Evolutionary conservation across 192 early-diverging fungal genomes (phyloP).

Genomic region (Podila epicladia): DNA sequence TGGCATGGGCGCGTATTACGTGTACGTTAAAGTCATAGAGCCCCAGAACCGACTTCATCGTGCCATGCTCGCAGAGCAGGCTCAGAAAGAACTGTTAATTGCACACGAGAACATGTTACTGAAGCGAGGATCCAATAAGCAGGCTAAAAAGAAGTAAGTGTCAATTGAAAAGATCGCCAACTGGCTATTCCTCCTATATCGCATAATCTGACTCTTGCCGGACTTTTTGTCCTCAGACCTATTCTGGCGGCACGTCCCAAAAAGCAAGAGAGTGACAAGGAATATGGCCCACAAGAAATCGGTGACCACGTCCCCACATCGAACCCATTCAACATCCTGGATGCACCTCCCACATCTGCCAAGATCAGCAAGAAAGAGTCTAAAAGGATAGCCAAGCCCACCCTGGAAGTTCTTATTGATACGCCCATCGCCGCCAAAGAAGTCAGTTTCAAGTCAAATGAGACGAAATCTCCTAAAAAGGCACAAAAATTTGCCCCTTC

Average conservation of each 20-base stretch:
- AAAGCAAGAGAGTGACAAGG: slow-evolving; percentile 6
- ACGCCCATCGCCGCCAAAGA: neutral
- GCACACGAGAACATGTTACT: slow-evolving; percentile 2
- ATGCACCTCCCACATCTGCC: neutral
- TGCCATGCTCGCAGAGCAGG: slow-evolving; percentile 13
- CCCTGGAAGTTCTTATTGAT: neutral
- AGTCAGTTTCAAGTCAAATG: neutral
- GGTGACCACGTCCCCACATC: slow-evolving; percentile 7
- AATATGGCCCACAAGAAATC: neutral
- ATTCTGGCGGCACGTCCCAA: slow-evolving; percentile 1
- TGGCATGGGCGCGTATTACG: slow-evolving; percentile 20
- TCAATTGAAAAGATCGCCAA: neutral
- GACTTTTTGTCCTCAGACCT: neutral
- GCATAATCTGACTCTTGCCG: neutral
- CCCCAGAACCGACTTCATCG: slow-evolving; percentile 19
- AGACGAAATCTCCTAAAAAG: neutral
- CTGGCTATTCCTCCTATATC: neutral
- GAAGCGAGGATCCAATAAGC: slow-evolving; percentile 15
- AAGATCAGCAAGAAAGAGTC: neutral
- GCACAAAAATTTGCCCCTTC: neutral
- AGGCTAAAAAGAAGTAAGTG: slow-evolving; percentile 26
- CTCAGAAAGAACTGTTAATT: slow-evolving; percentile 11
- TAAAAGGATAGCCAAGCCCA: neutral
- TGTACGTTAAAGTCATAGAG: slow-evolving; percentile 25
- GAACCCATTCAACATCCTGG: slow-evolving; percentile 19